Percentiles rank a stretch among this genome's conserved stretches.
phyloP scores from a whole-genome alignment of 371 early-diverging fungal species.

The Syncephalastrum racemosum region DNA sequence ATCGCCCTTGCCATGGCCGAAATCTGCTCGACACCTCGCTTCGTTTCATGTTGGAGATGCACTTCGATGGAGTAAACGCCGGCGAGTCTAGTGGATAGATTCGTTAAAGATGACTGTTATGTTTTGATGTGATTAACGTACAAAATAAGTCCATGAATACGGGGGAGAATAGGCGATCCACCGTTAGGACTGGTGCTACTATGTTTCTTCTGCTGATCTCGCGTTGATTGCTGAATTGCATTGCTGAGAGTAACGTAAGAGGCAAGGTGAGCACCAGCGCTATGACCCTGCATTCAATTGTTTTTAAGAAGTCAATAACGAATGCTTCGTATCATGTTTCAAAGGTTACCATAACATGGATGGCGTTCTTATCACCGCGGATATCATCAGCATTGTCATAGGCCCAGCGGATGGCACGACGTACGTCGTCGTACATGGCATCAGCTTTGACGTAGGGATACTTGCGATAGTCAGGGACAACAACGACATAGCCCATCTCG shows the following conservation, averaged over 20 bases:
- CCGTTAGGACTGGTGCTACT: too few species aligned
- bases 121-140: conserved; percentile 19
- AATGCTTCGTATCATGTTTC: background rate
- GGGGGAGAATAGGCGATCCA: conserved; percentile 30
- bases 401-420: conserved; percentile 63
- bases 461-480: conserved; percentile 75
- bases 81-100: conserved; percentile 25
- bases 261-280: conserved; percentile 53
- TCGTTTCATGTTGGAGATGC: conserved; percentile 63
- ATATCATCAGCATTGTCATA: conserved; percentile 43
- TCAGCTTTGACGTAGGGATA: conserved; percentile 61
- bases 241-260: conserved; percentile 34
- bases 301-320: background rate
- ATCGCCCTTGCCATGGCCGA: conserved; percentile 74
- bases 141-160: conserved; percentile 56
- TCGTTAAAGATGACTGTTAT: background rate
- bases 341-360: conserved; percentile 57
- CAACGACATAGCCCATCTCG: conserved; percentile 66
- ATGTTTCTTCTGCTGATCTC: too few species aligned
- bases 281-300: conserved; percentile 44
- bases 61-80: conserved; percentile 69
- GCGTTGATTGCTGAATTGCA: too few species aligned
- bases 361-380: conserved; percentile 52
- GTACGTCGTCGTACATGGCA: conserved; percentile 67
- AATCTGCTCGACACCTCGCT: conserved; percentile 70